phyloP scores from a whole-genome alignment of 768 basidiomycete species.

The Mycena galopus region DNA sequence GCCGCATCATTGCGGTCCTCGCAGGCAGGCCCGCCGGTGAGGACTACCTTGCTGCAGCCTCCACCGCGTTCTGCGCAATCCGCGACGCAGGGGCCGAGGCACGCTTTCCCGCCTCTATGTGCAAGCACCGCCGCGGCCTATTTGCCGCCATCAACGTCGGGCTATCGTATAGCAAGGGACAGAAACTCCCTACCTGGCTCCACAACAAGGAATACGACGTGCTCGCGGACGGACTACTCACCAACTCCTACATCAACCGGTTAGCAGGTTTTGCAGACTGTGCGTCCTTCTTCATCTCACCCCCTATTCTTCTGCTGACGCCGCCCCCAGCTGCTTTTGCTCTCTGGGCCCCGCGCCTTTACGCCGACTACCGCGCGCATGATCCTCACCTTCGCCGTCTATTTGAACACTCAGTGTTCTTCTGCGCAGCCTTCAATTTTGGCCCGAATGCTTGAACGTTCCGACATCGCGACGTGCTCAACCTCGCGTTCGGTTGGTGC shows the following conservation, averaged over 20 bases:
- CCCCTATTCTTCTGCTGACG: neutral
- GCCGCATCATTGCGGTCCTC: constrained; percentile 25
- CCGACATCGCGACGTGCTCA: neutral
- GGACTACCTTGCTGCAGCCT: neutral
- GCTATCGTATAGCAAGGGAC: no score
- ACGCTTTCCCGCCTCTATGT: neutral
- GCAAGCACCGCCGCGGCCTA: neutral
- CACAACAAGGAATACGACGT: no score
- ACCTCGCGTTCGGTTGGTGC: constrained; percentile 50
- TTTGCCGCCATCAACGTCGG: neutral
- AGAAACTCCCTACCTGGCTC: no score
- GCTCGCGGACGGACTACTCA: no score
- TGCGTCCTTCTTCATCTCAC: no score
- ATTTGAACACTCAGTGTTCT: neutral
- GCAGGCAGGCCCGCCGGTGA: neutral
- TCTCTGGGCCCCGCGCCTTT: constrained; percentile 33
- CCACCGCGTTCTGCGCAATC: neutral
- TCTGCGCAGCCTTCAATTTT: constrained; percentile 45
- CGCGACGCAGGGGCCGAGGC: neutral
- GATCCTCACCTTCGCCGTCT: neutral
- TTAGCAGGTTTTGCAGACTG: no score
- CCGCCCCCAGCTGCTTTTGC: constrained; percentile 19
- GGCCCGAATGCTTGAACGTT: constrained; percentile 40
- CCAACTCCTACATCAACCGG: no score
- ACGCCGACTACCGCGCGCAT: constrained; percentile 17